Base-by-base conservation (phyloP, 805 yeast species). In the Soucietia sequanensis region DNA sequence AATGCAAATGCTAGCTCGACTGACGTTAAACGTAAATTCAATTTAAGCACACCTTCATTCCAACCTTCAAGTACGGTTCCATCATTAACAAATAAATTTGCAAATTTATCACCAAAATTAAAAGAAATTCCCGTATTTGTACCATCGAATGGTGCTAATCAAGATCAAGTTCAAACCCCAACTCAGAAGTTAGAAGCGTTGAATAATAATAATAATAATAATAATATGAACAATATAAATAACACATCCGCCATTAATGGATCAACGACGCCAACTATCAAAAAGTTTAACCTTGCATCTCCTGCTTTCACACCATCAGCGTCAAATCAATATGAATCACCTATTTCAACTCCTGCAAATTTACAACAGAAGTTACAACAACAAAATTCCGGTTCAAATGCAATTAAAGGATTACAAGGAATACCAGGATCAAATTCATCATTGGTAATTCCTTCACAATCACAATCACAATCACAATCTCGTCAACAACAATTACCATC, bases 81-180 rank as follows among this genome's bases (percentile, higher is more conserved):
- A 32, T 39, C 31, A 8, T 34, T 58, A 23, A 43, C 50, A 5
- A 45, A 42, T 23, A 73, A 72, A 43, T 70, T 72, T 43, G 50
- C 76, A 1, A 53, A 56, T n/a, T 52, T 70, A 41, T 73, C 80
- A 10, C 80, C 81, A 2, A 68, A 69, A 33, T 42, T 75, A 25
- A 65, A 65, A 36, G 72, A 65, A 13, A 64, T 72, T 12, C 76
- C 78, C 2, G 52, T 70, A 2, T 76, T 76, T 47, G 67, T 73
- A 4, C 81, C 80, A 6, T 49, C 65, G n/a, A 55, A 44, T 6
- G 35, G 58, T 60, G 35, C 41, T 2, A 31, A 23, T 10, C 26
- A 21, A 11, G 15, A 21, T n/a, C 12, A 33, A 17, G n/a, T 24
- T 11, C 7, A 8, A 6, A 18, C 31, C 7, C 28, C 33, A 18